Base-by-base conservation (phyloP, 148 eudicot genomes). In the Vaccinium corymbosum region DNA sequence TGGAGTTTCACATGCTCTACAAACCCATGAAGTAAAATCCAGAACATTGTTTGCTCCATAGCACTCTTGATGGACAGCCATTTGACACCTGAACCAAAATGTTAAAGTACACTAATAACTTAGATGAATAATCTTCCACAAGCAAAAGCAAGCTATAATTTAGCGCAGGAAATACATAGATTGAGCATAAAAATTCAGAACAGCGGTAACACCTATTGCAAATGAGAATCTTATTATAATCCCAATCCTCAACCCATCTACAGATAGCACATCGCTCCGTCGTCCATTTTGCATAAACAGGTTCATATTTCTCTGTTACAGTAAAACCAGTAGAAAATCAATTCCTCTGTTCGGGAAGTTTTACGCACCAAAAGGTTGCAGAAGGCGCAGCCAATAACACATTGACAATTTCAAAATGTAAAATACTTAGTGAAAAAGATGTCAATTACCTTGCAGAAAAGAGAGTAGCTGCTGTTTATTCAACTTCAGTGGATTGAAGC, bases 41-140 rank as follows among this genome's bases (percentile, higher is more conserved):
- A 87, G 87, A 88, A 89, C 86, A 86, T 87, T 79, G 80, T 85
- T 88, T 59, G 87, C 96, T 86, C 99, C 98, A 85, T 97, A 97
- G 85, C 98, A 97, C 91, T 94, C 99, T 88, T 97, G 95, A 85
- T 97, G 99, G 76, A 97, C 99, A 55, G 97, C 99, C 82, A 97
- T 95, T 90, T 97, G 99, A 89, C 99, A 97, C 87, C 99, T 97
- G 85, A 38, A 72, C 84, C 80, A 27, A n/a, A n/a, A 19, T 50
- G 77, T 46, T 20, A 25, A 57, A 50, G 51, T 64, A 84, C 16
- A 15, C 12, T 27, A 19, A 19, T 35, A 17, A 71, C 6, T 53
- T 3, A 73, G 51, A 73, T 15, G 20, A 83, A 20, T 79, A 29
- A 62, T 80, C 52, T 80, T 32, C 6, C 1, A 4, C n/a, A 64